These are phyloP conservation scores for Neopestalotiopsis rosae DNA, from an alignment of 2,329 filamentous ascomycete genomes.

Conservation along the genomic window DNA sequence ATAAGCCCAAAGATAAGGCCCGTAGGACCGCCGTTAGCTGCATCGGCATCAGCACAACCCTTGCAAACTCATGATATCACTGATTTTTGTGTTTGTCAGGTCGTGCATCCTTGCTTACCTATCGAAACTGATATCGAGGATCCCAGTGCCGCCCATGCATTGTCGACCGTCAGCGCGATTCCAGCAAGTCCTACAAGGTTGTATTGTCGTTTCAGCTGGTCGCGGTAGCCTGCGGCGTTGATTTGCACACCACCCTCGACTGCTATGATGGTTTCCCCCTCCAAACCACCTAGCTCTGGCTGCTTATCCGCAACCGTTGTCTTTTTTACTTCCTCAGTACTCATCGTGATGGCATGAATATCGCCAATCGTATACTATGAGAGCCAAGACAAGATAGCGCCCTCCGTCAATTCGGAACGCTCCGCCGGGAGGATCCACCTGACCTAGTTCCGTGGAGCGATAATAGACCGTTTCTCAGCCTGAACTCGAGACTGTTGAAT, in stretches of 20 bases:
- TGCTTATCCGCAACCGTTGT: conserved; percentile 24
- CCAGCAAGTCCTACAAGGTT: conserved; percentile 63
- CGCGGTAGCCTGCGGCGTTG: conserved; percentile 68
- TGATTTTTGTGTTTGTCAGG: neutral
- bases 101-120: conserved; percentile 35
- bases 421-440: conserved; percentile 8
- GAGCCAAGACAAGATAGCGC: conserved; percentile 1
- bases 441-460: neutral
- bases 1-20: conserved; percentile 49
- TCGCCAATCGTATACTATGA: neutral
- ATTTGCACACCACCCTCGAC: conserved; percentile 49
- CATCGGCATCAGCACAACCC: conserved; percentile 14
- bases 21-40: conserved; percentile 48
- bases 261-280: conserved; percentile 39
- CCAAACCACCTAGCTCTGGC: conserved; percentile 30
- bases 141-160: conserved; percentile 68
- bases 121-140: conserved; percentile 63
- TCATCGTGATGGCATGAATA: neutral
- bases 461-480: neutral
- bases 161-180: conserved; percentile 66
- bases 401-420: conserved; percentile 1
- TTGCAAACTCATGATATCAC: conserved; percentile 16
- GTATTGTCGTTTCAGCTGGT: conserved; percentile 68
- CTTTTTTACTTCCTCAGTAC: conserved; percentile 9
- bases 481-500: neutral